Conservation (phyloP, 1,139 yeast genomes). For the Candida sp. region DNA sequence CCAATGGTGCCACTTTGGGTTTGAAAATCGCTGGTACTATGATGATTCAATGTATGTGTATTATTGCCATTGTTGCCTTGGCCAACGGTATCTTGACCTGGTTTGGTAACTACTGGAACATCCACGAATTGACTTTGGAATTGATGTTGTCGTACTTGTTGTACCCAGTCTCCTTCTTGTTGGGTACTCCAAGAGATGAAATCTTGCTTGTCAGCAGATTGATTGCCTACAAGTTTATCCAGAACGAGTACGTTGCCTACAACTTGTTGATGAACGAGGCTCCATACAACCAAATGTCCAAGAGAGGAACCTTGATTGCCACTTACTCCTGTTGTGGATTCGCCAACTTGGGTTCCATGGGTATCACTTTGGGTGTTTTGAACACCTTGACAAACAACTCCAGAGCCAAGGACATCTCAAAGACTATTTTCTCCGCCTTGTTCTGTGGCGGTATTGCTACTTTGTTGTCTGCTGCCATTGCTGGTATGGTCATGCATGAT, state of each 20-base stretch:
- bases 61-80: conserved; percentile 64
- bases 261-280: conserved; percentile 42
- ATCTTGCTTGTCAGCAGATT: conserved; percentile 54
- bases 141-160: conserved; percentile 61
- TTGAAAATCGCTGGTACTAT: conserved; percentile 63
- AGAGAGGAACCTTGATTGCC: conserved; percentile 61
- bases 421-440: conserved; percentile 54
- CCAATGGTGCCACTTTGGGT: conserved; percentile 68
- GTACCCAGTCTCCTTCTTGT: conserved; percentile 64
- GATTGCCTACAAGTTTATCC: conserved; percentile 63
- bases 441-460: conserved; percentile 62
- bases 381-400: conserved; percentile 60
- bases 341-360: conserved; percentile 67
- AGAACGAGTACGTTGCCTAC: conserved; percentile 69
- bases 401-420: conserved; percentile 53
- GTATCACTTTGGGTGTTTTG: conserved; percentile 67
- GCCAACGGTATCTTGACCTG: conserved; percentile 62
- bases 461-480: conserved; percentile 63
- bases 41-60: conserved; percentile 65
- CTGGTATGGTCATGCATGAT: conserved; percentile 70
- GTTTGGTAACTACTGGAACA: conserved; percentile 71
- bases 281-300: conserved; percentile 53
- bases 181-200: conserved; percentile 65
- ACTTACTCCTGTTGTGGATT: conserved; percentile 72
- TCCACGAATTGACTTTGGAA: conserved; percentile 54